Conservation (phyloP, 2,329 filamentous ascomycete species). For the Aulographum hederae region DNA sequence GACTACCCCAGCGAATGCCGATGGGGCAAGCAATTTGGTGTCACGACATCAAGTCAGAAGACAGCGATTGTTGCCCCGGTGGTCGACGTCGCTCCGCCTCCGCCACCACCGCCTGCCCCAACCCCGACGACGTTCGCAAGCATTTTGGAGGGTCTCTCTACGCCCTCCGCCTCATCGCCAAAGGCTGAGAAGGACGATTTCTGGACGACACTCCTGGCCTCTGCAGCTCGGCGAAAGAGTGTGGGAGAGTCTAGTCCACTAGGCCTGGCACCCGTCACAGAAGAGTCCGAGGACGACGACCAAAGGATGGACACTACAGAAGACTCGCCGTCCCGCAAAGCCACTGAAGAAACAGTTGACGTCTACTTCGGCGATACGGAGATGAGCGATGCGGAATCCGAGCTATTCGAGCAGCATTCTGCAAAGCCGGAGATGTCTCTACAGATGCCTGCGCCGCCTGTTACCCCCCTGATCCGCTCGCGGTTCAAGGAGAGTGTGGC, state of each 20-base stretch:
- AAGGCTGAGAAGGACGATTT: not conserved
- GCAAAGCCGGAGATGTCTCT: not conserved
- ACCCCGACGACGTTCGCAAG: not conserved
- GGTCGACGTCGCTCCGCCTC: not conserved
- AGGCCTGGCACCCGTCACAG: not conserved
- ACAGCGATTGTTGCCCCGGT: not conserved
- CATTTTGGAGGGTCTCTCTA: not conserved
- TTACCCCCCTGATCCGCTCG: not conserved
- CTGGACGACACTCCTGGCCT: not conserved
- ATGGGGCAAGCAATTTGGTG: conserved; percentile 11
- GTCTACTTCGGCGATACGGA: not conserved
- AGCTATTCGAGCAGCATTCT: not conserved
- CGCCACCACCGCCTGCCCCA: not conserved
- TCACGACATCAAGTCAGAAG: too few relatives aligned
- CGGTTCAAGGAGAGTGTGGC: not conserved
- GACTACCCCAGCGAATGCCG: conserved; percentile 29
- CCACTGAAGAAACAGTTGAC: not conserved
- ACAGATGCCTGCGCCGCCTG: not conserved
- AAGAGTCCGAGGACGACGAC: not conserved
- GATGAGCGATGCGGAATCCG: not conserved
- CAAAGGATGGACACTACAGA: too few relatives aligned
- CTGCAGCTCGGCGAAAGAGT: not conserved
- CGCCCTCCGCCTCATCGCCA: not conserved
- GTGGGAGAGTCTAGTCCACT: not conserved
- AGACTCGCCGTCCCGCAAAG: not conserved